Evolutionary conservation across 768 basidiomycete species (phyloP).

Genomic region (Boletales sp.): DNA sequence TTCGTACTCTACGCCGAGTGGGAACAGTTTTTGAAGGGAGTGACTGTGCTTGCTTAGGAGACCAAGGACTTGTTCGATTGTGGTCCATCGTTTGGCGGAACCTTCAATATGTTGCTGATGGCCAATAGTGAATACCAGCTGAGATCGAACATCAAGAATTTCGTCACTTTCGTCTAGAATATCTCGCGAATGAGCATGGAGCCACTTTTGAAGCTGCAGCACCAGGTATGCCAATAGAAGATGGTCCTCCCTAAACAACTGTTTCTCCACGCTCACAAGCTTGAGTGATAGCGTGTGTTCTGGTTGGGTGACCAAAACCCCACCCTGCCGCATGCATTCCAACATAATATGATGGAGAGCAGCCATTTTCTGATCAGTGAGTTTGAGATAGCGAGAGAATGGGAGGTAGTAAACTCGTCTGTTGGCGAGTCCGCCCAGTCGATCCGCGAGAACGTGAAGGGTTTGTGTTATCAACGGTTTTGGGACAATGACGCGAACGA

Average conservation of each 20-base stretch:
- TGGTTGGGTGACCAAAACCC: conserved; percentile 44
- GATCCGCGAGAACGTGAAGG: conserved; percentile 41
- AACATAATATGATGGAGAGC: conserved; percentile 4
- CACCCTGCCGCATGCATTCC: conserved; percentile 34
- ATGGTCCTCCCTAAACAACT: conserved; percentile 10
- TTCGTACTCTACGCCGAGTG: background rate
- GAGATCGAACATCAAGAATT: conserved; percentile 9
- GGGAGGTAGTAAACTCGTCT: conserved; percentile 45
- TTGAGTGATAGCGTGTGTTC: conserved; percentile 49
- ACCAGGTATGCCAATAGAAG: conserved; percentile 12
- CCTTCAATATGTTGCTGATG: conserved; percentile 34
- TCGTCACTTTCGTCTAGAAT: background rate
- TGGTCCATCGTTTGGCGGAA: conserved; percentile 41
- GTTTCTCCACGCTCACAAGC: conserved; percentile 31
- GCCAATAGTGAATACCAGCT: conserved; percentile 45
- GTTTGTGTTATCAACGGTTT: conserved; percentile 39
- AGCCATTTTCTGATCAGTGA: conserved; percentile 17
- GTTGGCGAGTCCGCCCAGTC: conserved; percentile 40
- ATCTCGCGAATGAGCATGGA: conserved; percentile 13
- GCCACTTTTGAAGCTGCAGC: conserved; percentile 13
- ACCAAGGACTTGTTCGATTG: conserved; percentile 35
- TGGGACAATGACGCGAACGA: conserved; percentile 25
- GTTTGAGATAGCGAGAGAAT: conserved; percentile 38
- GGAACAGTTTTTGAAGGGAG: background rate
- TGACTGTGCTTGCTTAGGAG: too few relatives aligned